A percentile compares a stretch with the other conserved stretches of the same genome.
Evolutionary conservation across 169 alveolate species (phyloP).

Genomic region (Cryptosporidium muris): DNA sequence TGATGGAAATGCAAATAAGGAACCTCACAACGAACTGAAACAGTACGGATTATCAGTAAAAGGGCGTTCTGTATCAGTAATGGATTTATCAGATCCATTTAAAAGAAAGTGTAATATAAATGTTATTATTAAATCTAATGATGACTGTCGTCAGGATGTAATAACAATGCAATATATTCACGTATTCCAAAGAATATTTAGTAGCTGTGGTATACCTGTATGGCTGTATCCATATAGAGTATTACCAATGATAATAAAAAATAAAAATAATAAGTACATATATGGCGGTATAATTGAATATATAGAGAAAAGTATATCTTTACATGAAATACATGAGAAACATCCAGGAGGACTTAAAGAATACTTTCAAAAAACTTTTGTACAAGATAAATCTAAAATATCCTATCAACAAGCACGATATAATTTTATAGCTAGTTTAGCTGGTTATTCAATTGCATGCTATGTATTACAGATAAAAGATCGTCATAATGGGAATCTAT

Average conservation of each 20-base stretch:
- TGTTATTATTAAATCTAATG: constrained; percentile 81
- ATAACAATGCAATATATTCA: constrained; percentile 85
- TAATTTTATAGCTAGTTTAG: constrained; percentile 91
- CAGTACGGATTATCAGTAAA: background rate
- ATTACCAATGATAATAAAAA: constrained; percentile 76
- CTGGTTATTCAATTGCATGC: constrained; percentile 92
- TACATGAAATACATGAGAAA: constrained; percentile 81
- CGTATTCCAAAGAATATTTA: constrained; percentile 79
- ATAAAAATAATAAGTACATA: constrained; percentile 77
- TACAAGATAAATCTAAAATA: constrained; percentile 2
- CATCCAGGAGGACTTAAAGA: constrained; percentile 76
- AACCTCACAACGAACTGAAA: background rate
- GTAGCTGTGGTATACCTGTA: constrained; percentile 70
- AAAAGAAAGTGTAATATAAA: constrained; percentile 13
- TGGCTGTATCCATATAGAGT: constrained; percentile 80
- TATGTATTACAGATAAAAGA: constrained; percentile 92
- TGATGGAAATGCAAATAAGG: background rate
- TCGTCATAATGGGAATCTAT: constrained; percentile 95
- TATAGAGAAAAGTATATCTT: constrained; percentile 84
- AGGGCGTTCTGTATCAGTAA: background rate
- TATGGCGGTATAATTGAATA: constrained; percentile 90
- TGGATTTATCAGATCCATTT: background rate
- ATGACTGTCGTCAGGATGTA: constrained; percentile 87
- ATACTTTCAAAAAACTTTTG: constrained; percentile 54
- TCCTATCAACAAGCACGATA: constrained; percentile 85